Base-by-base conservation (phyloP, 139 green algal genomes). In the Chlamydomonas sphaeroides region DNA sequence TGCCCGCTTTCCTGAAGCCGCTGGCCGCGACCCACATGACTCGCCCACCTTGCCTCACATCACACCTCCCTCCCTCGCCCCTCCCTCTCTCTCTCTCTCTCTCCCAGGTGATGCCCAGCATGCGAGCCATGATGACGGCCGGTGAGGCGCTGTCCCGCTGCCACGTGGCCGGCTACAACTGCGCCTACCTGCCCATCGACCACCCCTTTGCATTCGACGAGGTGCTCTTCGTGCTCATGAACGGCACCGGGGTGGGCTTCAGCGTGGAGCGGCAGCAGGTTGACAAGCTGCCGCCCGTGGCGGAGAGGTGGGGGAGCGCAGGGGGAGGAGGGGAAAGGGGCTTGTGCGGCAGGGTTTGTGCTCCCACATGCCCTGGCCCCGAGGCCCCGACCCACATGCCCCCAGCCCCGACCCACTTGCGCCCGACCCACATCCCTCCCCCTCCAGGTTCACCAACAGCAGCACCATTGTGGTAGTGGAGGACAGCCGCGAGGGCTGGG, bases 111-210 rank as follows among this genome's bases (percentile, higher is more conserved):
- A 90, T 90, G 86, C 86, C 86, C 51, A 75, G 41, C 68, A 90
- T 90, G 86, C 86, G 86, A 18, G 35, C 68, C 36, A 68, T 90
- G 68, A 90, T 90, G 86, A 90, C 86, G 2, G 86, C 86, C 33
- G 86, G 86, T 61, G 75, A 80, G 23, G 86, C 81, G 32, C 77
- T 90, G 76, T 71, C 69, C 30, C 80, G 84, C 65, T 88, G 86
- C 82, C 68, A 87, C 77, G 76, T 90, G 21, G 86, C 82, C 18
- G 86, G 74, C 32, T 96, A 95, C 77, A 93, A 96, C 88, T 96
- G 95, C 85, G 95, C 94, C 85, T 97, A 97, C 86, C 78, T 97
- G 42, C 94, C 94, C 61, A 97, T 97, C 69, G 94, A 97, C 85
- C 77, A 85, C 86, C 76, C 78, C 32, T 74, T 83, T 33, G 86